Conservation (phyloP, 805 yeast genomes). For the Blastobotrys parvus region DNA sequence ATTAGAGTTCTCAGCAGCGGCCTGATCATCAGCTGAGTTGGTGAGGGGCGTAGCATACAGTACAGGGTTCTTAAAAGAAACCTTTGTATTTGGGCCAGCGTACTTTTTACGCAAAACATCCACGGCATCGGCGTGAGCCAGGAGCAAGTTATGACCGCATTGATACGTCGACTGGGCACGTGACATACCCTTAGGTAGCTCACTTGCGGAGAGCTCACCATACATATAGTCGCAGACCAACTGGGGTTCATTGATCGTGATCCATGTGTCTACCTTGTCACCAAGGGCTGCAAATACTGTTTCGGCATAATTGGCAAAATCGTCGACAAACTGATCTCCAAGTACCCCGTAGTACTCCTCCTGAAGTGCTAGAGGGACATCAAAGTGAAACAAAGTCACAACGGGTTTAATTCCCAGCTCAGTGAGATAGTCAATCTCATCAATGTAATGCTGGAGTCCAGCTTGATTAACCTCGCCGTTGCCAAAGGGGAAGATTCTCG, state of each 20-base stretch:
- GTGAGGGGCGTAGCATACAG: slow-evolving; percentile 25
- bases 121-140: slow-evolving; percentile 25
- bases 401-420: slow-evolving; percentile 25
- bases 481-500: slow-evolving; percentile 30
- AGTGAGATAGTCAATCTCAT: slow-evolving; percentile 25
- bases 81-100: slow-evolving; percentile 22
- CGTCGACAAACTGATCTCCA: slow-evolving; percentile 25
- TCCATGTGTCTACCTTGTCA: slow-evolving; percentile 28
- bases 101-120: slow-evolving; percentile 22
- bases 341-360: slow-evolving; percentile 24
- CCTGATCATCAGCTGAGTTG: slow-evolving; percentile 18
- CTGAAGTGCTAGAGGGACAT: slow-evolving; percentile 26
- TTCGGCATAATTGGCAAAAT: slow-evolving; percentile 29
- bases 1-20: slow-evolving; percentile 25
- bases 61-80: slow-evolving; percentile 26
- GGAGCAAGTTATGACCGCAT: slow-evolving; percentile 19
- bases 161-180: slow-evolving; percentile 5
- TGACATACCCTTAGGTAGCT: neutral
- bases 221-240: slow-evolving; percentile 14
- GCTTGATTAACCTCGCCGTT: slow-evolving; percentile 18
- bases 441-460: slow-evolving; percentile 27
- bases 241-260: slow-evolving; percentile 30
- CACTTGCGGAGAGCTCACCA: slow-evolving; percentile 1
- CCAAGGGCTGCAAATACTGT: slow-evolving; percentile 27
- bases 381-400: slow-evolving; percentile 31